A percentile compares a stretch with the other conserved stretches of the same genome.
phyloP scores from a whole-genome alignment of 345 rosid genomes.

The Pistacia vera region DNA sequence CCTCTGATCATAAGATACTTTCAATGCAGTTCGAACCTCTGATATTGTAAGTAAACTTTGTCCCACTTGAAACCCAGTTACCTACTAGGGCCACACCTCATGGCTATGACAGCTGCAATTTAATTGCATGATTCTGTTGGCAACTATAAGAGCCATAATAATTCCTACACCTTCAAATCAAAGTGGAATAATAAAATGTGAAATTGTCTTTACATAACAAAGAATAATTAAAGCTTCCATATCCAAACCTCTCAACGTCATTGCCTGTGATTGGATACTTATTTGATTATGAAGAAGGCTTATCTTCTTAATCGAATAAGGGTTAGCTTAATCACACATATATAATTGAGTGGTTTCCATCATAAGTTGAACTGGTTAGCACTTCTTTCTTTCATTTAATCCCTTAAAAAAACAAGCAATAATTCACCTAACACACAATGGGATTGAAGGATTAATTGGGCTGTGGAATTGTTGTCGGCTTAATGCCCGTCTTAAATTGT shows the following conservation, averaged over 20 bases:
- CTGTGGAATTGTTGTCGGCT: constrained; percentile 13
- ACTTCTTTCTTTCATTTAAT: background rate
- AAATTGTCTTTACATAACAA: constrained; percentile 10
- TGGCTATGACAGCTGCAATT: background rate
- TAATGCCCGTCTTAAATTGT: background rate
- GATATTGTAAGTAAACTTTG: too few relatives aligned
- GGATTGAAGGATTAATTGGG: background rate
- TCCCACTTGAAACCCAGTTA: too few relatives aligned
- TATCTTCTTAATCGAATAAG: too few relatives aligned
- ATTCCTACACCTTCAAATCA: background rate
- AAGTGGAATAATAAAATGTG: constrained; percentile 9
- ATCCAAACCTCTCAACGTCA: constrained; percentile 7
- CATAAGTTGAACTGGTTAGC: constrained; percentile 12
- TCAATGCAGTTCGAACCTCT: too few relatives aligned
- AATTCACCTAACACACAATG: constrained; percentile 2
- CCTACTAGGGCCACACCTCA: too few relatives aligned
- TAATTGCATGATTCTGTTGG: background rate
- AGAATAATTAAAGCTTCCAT: background rate
- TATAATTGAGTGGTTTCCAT: background rate
- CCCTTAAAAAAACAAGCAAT: background rate
- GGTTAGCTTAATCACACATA: background rate
- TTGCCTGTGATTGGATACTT: constrained; percentile 7
- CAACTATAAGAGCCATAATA: background rate
- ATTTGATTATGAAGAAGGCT: too few relatives aligned
- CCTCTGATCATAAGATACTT: too few relatives aligned